A percentile compares a stretch with the other conserved stretches of the same genome.
phyloP scores from a whole-genome alignment of 2,329 filamentous ascomycete genomes.

The Stylonectria norvegica region DNA sequence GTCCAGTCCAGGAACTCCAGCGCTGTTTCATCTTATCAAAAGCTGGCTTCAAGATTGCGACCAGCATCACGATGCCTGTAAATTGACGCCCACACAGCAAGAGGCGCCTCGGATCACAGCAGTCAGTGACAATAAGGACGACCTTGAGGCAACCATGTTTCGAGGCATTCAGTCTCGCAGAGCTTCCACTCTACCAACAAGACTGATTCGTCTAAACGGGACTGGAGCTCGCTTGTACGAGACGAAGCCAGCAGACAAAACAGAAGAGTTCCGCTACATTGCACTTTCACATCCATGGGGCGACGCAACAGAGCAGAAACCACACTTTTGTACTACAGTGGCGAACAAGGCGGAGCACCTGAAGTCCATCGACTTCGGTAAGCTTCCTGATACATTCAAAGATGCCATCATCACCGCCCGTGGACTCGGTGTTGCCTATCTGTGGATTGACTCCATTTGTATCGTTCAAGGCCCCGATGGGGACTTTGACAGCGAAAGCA shows the following conservation, averaged over 20 bases:
- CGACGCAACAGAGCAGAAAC: background rate
- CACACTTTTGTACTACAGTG: background rate
- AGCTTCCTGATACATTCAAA: slow-evolving; percentile 8
- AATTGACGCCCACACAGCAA: background rate
- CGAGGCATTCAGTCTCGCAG: background rate
- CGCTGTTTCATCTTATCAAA: slow-evolving; percentile 3
- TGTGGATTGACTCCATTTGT: slow-evolving; percentile 16
- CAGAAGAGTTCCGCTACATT: background rate
- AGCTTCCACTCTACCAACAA: background rate
- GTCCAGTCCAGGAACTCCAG: no score
- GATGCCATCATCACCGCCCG: slow-evolving; percentile 8
- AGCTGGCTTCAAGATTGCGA: slow-evolving; percentile 5
- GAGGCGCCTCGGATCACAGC: background rate
- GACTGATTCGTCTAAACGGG: background rate
- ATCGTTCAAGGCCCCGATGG: slow-evolving; percentile 11
- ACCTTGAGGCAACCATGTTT: background rate
- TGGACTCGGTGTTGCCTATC: slow-evolving; percentile 8
- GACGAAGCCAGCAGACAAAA: background rate
- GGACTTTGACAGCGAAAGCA: slow-evolving; percentile 9
- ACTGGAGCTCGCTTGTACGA: background rate
- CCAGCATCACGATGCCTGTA: background rate
- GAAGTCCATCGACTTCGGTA: background rate
- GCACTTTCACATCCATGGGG: slow-evolving; percentile 1
- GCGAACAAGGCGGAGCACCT: slow-evolving; percentile 1
- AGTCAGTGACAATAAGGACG: background rate